Evolutionary conservation across 305 asterid species (phyloP), one percentile per base, ranked within the genome.

Genomic region (Rubia tinctorum): DNA sequence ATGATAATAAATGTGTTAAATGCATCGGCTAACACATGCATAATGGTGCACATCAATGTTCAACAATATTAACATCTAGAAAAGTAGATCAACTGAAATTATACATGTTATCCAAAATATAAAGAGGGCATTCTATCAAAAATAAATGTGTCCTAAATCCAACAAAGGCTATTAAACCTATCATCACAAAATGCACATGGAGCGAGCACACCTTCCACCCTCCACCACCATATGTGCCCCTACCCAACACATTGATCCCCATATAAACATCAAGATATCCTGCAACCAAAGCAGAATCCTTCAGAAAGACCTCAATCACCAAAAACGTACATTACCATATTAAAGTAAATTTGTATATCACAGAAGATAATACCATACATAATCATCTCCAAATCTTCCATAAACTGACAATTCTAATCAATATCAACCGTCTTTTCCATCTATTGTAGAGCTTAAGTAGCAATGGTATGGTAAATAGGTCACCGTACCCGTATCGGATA

Each of bases 211-310:
- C 99, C 72, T 84, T 95, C 99, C 99, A 92, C 77, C 90, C 84
- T 74, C 99, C 99, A 27, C 86, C 99, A 34, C 99, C 99, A 75
- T 69, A 95, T 23, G 97, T 95, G 77, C 80, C 78, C 81, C 99
- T 88, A 66, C 98, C 98, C 12, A 88, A 95, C 67, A 95, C 97
- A 83, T 95, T 98, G 73, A 95, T 89, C 76, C 99, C 99, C 98
- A 92, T 88, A 80, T 90, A 95, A 67, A 95, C 93, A 73, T 92
- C 99, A 73, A 80, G 83, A 67, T 82, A 90, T 78, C 91, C 97
- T 66, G 99, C 30, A 27, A 27, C 30, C 1, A 27, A 27, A 83
- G 96, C 96, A 44, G 96, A 92, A 69, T 71, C 79, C 86, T 84
- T 87, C 2, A 1, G 1, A 1, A 1, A 27, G 2, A 27, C 2